Evolutionary conservation across 176 grass and related monocot species (phyloP).

Genomic region (Rhipidocladum racemiflorum): DNA sequence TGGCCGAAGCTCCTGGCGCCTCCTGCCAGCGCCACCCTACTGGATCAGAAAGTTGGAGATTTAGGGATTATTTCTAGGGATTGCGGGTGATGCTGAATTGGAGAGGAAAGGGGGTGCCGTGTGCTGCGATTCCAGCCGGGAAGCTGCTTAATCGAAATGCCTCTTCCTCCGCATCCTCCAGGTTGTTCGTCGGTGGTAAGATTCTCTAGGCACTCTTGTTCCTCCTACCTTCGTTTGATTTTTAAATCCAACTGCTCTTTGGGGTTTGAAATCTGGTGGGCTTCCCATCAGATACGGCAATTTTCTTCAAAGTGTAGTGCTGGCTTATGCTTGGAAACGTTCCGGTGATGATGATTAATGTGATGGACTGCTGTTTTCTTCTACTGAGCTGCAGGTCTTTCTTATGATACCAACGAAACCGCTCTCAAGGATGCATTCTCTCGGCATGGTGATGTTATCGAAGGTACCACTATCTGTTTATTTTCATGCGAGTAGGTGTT

Average conservation of each 20-base stretch:
- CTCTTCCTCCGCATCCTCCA: neutral
- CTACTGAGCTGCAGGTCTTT: constrained; percentile 33
- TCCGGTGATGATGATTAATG: constrained; percentile 7
- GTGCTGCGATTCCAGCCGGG: neutral
- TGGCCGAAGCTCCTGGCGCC: no score
- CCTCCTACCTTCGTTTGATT: neutral
- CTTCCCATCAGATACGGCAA: no score
- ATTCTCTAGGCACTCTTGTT: neutral
- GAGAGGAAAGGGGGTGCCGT: neutral
- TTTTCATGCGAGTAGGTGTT: neutral
- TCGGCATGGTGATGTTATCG: constrained; percentile 29
- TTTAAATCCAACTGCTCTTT: neutral
- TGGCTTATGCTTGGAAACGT: neutral
- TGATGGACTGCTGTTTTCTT: neutral
- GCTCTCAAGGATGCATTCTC: constrained; percentile 56
- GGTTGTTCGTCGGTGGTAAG: constrained; percentile 48
- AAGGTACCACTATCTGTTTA: constrained; percentile 14
- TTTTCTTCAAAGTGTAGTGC: neutral
- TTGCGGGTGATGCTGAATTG: neutral
- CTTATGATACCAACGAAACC: constrained; percentile 56
- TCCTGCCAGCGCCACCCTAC: no score
- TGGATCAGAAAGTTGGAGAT: neutral
- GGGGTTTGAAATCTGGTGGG: neutral
- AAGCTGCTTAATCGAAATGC: constrained; percentile 9
- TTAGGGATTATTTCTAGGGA: neutral